phyloP scores from a whole-genome alignment of 495 filamentous ascomycete genomes.

The Aspergillus saccharolyticus region DNA sequence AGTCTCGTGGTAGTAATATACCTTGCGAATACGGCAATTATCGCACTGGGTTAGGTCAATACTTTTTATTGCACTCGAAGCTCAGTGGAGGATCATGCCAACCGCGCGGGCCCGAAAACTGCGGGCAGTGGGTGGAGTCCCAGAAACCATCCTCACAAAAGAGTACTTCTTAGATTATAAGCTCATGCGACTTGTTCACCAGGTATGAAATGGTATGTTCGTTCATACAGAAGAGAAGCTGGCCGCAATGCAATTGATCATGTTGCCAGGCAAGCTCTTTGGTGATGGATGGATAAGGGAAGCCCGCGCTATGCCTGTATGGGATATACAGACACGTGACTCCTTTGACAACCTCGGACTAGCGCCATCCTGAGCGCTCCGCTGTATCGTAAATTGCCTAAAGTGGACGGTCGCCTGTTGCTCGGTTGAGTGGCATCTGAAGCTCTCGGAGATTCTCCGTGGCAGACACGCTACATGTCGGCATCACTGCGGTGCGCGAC shows the following conservation, averaged over 20 bases:
- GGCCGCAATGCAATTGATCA: too few relatives aligned
- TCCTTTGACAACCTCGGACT: neutral
- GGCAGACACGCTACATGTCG: neutral
- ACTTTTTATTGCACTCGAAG: neutral
- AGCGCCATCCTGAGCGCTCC: neutral
- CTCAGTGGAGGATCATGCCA: neutral
- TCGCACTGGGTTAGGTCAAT: slow-evolving; percentile 17
- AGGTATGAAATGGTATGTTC: too few relatives aligned
- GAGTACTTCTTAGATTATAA: too few relatives aligned
- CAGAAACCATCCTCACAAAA: slow-evolving; percentile 12
- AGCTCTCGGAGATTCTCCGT: slow-evolving; percentile 2
- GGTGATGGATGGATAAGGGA: too few relatives aligned
- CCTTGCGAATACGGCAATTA: slow-evolving; percentile 27
- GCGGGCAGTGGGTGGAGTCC: slow-evolving; percentile 1
- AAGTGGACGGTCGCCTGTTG: neutral
- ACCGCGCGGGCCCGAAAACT: slow-evolving; percentile 22
- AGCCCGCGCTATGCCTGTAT: neutral
- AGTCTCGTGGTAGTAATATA: neutral
- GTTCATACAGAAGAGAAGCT: too few relatives aligned
- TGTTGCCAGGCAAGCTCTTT: neutral
- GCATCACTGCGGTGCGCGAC: neutral
- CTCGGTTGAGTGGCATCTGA: neutral
- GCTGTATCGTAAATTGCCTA: neutral
- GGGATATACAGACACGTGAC: neutral
- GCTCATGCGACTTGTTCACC: too few relatives aligned